These are phyloP conservation scores for Blastocystis sp. DNA, from an alignment of 352 stramenopile genomes.

Conservation along the genomic window DNA sequence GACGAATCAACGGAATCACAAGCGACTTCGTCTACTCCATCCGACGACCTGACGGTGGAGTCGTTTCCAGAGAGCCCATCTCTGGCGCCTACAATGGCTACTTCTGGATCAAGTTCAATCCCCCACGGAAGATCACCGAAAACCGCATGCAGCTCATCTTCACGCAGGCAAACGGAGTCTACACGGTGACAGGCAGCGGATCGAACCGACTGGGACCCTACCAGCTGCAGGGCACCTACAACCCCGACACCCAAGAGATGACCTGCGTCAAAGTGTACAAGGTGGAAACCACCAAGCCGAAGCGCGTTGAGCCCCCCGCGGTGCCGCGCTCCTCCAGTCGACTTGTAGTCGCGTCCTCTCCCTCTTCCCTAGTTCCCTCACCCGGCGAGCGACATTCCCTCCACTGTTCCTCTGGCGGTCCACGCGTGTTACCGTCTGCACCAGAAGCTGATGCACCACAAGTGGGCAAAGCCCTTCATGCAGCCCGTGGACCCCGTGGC, in stretches of 20 bases:
- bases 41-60: neutral
- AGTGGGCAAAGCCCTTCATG: conserved; percentile 69
- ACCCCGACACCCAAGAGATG: conserved; percentile 32
- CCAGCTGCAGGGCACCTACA: conserved; percentile 14
- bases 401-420: conserved; percentile 1
- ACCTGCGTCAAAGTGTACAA: conserved; percentile 15
- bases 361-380: neutral
- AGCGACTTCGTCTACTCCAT: conserved; percentile 40
- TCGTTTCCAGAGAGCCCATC: neutral
- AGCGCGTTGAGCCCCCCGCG: neutral
- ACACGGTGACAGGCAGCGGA: neutral
- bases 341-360: neutral
- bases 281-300: neutral
- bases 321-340: neutral
- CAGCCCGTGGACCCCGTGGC: conserved; percentile 82
- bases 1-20: conserved; percentile 10
- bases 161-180: conserved; percentile 4
- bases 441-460: conserved; percentile 46
- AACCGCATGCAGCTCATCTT: conserved; percentile 33
- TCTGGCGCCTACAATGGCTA: conserved; percentile 43
- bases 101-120: conserved; percentile 55
- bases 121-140: conserved; percentile 29
- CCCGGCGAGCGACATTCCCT: neutral
- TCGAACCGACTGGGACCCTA: conserved; percentile 34
- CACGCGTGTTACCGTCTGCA: conserved; percentile 15